A percentile compares a stretch with the other conserved stretches of the same genome.
Evolutionary conservation across 192 early-diverging fungal genomes (phyloP).

Genomic region (Coemansia sp.): DNA sequence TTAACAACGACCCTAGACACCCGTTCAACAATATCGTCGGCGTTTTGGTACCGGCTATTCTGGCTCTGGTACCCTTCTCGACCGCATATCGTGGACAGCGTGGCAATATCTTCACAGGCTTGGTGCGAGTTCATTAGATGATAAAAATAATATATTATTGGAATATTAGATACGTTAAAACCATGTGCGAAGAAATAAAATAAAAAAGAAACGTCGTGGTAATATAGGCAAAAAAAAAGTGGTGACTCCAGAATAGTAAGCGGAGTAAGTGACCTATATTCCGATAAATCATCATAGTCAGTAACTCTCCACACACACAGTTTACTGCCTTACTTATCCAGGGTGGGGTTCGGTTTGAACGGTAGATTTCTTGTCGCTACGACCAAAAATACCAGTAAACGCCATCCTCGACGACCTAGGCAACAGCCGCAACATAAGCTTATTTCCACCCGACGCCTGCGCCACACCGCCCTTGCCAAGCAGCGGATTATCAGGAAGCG

Average conservation of each 20-base stretch:
- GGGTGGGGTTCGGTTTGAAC: slow-evolving; percentile 6
- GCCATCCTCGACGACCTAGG: slow-evolving; percentile 39
- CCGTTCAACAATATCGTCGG: slow-evolving; percentile 20
- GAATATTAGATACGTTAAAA: slow-evolving; percentile 8
- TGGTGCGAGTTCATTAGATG: neutral
- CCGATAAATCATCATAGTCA: neutral
- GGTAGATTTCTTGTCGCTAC: slow-evolving; percentile 30
- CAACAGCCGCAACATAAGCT: slow-evolving; percentile 28
- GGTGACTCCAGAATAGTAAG: neutral
- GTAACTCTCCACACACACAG: slow-evolving; percentile 5
- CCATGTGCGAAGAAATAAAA: neutral
- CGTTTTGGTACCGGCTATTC: slow-evolving; percentile 7
- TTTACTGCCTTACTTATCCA: neutral
- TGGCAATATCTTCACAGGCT: neutral
- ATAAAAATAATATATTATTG: neutral
- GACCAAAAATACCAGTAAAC: slow-evolving; percentile 39
- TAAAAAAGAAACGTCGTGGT: slow-evolving; percentile 1
- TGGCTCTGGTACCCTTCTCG: neutral
- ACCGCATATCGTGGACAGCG: slow-evolving; percentile 17
- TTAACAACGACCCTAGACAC: neutral
- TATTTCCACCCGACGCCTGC: slow-evolving; percentile 9
- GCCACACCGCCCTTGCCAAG: neutral
- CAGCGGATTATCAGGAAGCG: slow-evolving; percentile 5
- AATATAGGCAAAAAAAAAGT: neutral
- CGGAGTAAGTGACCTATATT: slow-evolving; percentile 6